Conservation (phyloP, 495 filamentous ascomycete species). For the Penicillium robsamsonii region DNA sequence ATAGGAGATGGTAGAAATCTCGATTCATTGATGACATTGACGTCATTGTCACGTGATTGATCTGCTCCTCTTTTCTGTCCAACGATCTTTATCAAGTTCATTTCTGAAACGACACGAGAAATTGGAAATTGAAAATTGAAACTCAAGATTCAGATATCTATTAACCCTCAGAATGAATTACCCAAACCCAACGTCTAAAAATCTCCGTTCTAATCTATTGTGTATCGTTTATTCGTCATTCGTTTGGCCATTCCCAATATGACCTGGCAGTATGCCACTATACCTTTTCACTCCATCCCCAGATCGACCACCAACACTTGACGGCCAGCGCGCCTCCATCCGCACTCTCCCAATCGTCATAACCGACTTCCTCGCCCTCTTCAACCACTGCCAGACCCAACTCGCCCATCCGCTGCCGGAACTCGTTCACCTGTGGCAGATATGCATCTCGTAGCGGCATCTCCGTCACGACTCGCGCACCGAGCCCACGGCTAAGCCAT, state of each 20-base stretch:
- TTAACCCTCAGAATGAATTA: not conserved
- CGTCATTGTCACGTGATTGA: slow-evolving; percentile 23
- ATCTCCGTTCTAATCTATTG: slow-evolving; percentile 32
- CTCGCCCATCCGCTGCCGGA: slow-evolving; percentile 52
- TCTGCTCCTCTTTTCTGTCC: slow-evolving; percentile 6
- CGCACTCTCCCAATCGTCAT: slow-evolving; percentile 66
- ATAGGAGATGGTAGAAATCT: not conserved
- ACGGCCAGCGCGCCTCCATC: slow-evolving; percentile 52
- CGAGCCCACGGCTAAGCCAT: slow-evolving; percentile 48
- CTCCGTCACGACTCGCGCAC: slow-evolving; percentile 59
- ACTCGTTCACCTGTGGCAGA: slow-evolving; percentile 49
- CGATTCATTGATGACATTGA: not conserved
- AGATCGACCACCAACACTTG: slow-evolving; percentile 66
- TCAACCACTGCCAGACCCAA: slow-evolving; percentile 53
- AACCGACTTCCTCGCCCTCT: slow-evolving; percentile 63
- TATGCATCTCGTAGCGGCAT: slow-evolving; percentile 64
- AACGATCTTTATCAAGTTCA: slow-evolving; percentile 3
- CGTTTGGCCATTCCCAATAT: slow-evolving; percentile 11
- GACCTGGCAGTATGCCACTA: slow-evolving; percentile 15
- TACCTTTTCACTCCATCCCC: slow-evolving; percentile 52
- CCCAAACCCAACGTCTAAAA: slow-evolving; percentile 9
- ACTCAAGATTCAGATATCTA: no score
- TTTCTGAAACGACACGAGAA: not conserved
- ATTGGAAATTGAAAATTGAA: no score
- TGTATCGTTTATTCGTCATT: slow-evolving; percentile 38